Base-by-base conservation (phyloP, 176 grass and related monocot genomes). In the Alopecurus myosuroides region DNA sequence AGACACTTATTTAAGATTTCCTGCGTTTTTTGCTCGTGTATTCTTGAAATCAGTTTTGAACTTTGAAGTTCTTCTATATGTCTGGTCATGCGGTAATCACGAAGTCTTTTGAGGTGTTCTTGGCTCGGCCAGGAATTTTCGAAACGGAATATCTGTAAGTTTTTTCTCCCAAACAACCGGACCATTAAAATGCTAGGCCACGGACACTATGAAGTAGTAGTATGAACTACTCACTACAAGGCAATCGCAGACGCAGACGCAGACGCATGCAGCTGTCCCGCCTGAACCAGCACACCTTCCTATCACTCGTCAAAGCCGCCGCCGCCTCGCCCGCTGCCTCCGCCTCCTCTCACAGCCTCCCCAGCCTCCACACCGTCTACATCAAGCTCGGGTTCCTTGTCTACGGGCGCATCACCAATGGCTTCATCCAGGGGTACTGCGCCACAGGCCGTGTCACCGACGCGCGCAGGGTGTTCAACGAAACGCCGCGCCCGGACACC, bases 221-320 rank as follows among this genome's bases (percentile, higher is more conserved):
- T 33, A 28, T 22, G 4, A n/a, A n/a, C n/a, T n/a, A n/a, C n/a
- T n/a, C n/a, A n/a, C 4, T 7, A 35, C 31, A 68, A n/a, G 71
- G 25, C 8, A 50, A 5, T 20, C 31, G 45, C 45, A 52, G 33
- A 22, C 45, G 29, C 68, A 70, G 11, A 26, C 68, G 34, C 44
- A 46, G 2, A 28, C 70, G 11, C 7, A 72, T 72, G 69, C 40
- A 50, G 72, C 46, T 75, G 0, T 51, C 44, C 28, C 45, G 45
- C 72, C 72, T 75, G 72, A 52, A 34, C 72, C 72, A 75, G 72
- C 72, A 34, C 29, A 34, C 72, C 28, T 52, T 75, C 45, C 72
- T 51, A 4, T 20, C 72, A 9, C 45, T 75, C 5, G 17, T 75
- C 72, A 75, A 51, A 50, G 13, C n/a, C 37, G 17, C 44, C 42